Evolutionary conservation across 2,329 filamentous ascomycete species (phyloP).

Genomic region (Xylaria sp.): DNA sequence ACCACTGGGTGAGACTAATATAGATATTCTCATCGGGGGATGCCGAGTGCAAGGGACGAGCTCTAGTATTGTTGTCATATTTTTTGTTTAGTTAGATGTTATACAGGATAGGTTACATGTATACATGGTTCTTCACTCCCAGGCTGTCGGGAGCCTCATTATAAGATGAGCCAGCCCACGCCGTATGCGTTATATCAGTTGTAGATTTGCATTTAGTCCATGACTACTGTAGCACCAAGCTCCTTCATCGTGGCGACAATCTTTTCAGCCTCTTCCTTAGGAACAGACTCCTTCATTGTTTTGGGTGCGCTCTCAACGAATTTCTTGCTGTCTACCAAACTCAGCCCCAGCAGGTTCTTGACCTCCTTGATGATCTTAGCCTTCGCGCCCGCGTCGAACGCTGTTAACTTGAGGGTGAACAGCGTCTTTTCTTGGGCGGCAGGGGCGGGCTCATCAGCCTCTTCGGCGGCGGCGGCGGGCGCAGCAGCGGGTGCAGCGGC

Average conservation of each 20-base stretch:
- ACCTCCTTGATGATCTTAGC: conserved; percentile 99
- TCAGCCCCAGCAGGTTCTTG: conserved; percentile 93
- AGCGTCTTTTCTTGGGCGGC: conserved; percentile 95
- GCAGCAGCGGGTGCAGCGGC: conserved; percentile 71
- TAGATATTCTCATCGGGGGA: conserved; percentile 13
- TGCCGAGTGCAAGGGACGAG: not conserved
- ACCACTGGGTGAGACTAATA: not conserved
- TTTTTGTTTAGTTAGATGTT: conserved; percentile 42
- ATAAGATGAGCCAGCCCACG: conserved; percentile 30
- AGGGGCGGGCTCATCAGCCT: conserved; percentile 88
- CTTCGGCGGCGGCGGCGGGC: conserved; percentile 72
- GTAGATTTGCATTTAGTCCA: conserved; percentile 74
- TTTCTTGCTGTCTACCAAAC: conserved; percentile 99
- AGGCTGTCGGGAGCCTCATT: conserved; percentile 14
- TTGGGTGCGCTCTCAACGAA: conserved; percentile 99
- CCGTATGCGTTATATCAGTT: conserved; percentile 25
- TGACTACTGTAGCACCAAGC: conserved; percentile 85
- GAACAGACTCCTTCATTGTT: conserved; percentile 98
- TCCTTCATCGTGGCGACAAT: conserved; percentile 95
- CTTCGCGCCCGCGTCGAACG: conserved; percentile 88
- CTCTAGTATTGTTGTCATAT: conserved; percentile 23
- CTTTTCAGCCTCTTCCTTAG: conserved; percentile 99
- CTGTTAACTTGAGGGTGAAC: conserved; percentile 94
- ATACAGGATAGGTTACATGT: conserved; percentile 51
- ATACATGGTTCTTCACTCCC: conserved; percentile 42